Evolutionary conservation across 1,284 basidiomycete species (phyloP), one percentile per base, ranked within the genome.

Genomic region (Phellopilus nigrolimitatus): DNA sequence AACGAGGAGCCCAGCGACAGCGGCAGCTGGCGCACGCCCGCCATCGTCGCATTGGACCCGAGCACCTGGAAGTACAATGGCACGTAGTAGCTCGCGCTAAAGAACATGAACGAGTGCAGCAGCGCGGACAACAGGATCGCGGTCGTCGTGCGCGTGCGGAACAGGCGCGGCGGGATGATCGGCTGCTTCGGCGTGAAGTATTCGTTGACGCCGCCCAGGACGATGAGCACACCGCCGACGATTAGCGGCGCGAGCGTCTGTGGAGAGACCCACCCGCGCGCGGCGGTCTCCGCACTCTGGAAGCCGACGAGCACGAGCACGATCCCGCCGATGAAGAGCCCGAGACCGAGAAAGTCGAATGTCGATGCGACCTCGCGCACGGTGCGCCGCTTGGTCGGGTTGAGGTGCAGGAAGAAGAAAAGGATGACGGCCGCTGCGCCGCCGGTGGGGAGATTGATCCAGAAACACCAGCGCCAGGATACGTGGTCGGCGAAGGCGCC

Each of bases 131-230:
- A 49, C 6, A 79, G 56, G 42, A 74, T 57, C 7, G 66, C 57
- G 3, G 67, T 64, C 0, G 75, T 73, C 3, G 76, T 79, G 7
- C 75, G 64, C 1, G 72, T 76, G 56, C 66, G 30, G 62, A 78
- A 75, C 13, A 79, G 49, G 6, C 75, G 65, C 7, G 73, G 69
- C 0, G 78, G 73, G 12, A 83, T 70, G 53, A 84, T 75, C 0
- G 80, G 73, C 17, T 69, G 69, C 9, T 73, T 70, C 52, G 70
- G 73, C 0, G 79, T 81, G 31, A 62, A 63, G 7, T 74, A 49
- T 56, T 78, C 78, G 59, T 76, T 74, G 22, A 71, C 52, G 17
- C 66, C 64, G n/a, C 67, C 71, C 0, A 63, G 52, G 7, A 70
- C 45, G 43, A 82, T 65, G 2, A 74, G 52, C 22, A 64, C 60